Evolutionary conservation across 192 early-diverging fungal genomes (phyloP).

Genomic region (Coemansia sp.): DNA sequence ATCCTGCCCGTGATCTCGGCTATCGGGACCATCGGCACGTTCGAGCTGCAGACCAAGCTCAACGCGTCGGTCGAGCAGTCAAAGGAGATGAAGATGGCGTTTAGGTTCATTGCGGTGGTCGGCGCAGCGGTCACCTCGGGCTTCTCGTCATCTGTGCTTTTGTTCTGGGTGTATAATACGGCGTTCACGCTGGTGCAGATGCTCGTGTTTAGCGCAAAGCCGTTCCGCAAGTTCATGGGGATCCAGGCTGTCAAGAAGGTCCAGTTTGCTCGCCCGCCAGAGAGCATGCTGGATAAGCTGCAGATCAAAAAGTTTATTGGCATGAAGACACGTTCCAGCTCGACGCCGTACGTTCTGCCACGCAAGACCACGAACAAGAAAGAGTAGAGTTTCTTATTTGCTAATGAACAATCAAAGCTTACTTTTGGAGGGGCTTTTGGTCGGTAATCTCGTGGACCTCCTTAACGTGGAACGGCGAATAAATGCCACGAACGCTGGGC

Average conservation of each 20-base stretch:
- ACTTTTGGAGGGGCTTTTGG: conserved; percentile 15
- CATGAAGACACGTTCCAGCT: conserved; percentile 3
- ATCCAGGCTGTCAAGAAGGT: conserved; percentile 56
- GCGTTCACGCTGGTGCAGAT: conserved; percentile 69
- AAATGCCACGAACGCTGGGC: conserved; percentile 76
- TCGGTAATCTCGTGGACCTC: conserved; percentile 60
- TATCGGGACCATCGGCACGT: conserved; percentile 65
- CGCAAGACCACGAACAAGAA: conserved; percentile 13
- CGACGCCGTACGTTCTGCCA: conserved; percentile 18
- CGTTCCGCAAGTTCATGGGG: conserved; percentile 56
- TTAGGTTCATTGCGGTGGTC: conserved; percentile 47
- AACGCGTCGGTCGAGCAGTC: conserved; percentile 19
- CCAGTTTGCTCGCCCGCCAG: conserved; percentile 15
- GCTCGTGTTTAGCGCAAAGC: conserved; percentile 57
- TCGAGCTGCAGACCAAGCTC: conserved; percentile 58
- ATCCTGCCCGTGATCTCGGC: conserved; percentile 77
- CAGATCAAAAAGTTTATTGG: conserved; percentile 9
- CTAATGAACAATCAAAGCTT: not conserved
- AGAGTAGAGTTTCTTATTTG: not conserved
- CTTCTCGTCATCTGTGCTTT: conserved; percentile 65
- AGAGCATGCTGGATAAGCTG: conserved; percentile 14
- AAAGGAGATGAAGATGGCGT: conserved; percentile 39
- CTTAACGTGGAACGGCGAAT: conserved; percentile 74
- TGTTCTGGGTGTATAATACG: conserved; percentile 85
- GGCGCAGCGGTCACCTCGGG: conserved; percentile 53